Evolutionary conservation across 1,139 yeast genomes (phyloP).

Genomic region (Saccharomyces hybrid): DNA sequence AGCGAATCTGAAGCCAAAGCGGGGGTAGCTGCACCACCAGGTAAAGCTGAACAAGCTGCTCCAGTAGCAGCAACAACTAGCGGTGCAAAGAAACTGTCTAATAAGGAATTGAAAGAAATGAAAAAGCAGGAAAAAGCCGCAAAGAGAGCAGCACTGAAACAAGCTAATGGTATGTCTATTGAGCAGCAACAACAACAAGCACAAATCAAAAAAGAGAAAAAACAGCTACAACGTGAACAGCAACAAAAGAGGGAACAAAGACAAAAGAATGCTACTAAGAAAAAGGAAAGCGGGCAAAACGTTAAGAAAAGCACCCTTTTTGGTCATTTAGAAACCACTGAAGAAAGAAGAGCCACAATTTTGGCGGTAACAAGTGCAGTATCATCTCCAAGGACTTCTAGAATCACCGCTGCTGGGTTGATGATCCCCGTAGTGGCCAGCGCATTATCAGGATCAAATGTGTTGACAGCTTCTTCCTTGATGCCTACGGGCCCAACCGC

Average conservation of each 20-base stretch:
- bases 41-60: slow-evolving; percentile 5
- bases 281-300: slow-evolving; percentile 35
- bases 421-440: slow-evolving; percentile 28
- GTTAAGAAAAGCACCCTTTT: slow-evolving; percentile 47
- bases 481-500: neutral
- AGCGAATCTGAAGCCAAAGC: slow-evolving; percentile 1
- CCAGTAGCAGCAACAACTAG: slow-evolving; percentile 9
- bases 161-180: slow-evolving; percentile 31
- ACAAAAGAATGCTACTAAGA: slow-evolving; percentile 44
- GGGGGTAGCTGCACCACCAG: neutral
- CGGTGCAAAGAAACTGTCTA: slow-evolving; percentile 41
- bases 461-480: slow-evolving; percentile 19
- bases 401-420: slow-evolving; percentile 32
- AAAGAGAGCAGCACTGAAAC: slow-evolving; percentile 45
- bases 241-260: slow-evolving; percentile 19
- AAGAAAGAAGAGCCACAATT: slow-evolving; percentile 59
- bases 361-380: slow-evolving; percentile 34
- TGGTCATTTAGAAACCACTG: slow-evolving; percentile 81
- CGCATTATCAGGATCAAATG: slow-evolving; percentile 20
- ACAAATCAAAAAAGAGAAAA: slow-evolving; percentile 29
- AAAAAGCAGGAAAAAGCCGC: slow-evolving; percentile 89
- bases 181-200: slow-evolving; percentile 33
- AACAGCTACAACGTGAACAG: slow-evolving; percentile 30
- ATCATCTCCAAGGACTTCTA: slow-evolving; percentile 28
- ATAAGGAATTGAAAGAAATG: slow-evolving; percentile 79